Evolutionary conservation across 768 basidiomycete genomes (phyloP), one percentile per base, ranked within the genome.

Genomic region (Phylloporus scabripes): DNA sequence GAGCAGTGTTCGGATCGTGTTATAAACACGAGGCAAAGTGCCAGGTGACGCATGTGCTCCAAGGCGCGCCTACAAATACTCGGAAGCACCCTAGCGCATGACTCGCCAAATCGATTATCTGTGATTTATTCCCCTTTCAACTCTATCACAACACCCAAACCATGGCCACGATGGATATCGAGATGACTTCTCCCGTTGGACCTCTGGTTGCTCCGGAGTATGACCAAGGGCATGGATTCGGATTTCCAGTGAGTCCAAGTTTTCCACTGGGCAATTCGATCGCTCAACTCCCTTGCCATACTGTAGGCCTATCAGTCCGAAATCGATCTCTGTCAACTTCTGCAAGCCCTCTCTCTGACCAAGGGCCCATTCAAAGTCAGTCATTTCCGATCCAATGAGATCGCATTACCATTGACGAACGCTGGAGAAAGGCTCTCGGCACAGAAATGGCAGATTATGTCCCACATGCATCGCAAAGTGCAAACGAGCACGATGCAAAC

Each of bases 281-380:
- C 38, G 3, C 31, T 53, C 46, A 33, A 41, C 58, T 34, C 51
- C 42, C 28, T 33, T 33, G 12, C 20, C 5, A 20, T 24, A 12
- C 11, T 34, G 10, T 36, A 67, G 65, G 49, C 53, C 37, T 68
- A 60, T 50, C 58, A 60, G 34, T 46, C 65, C 15, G 65, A 69
- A 6, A 62, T 76, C 50, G 77, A 82, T 61, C 67, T 83, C 23
- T 82, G 81, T 58, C 70, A 73, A 41, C 65, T 82, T 0, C 50
- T 83, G 32, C 73, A 76, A 43, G 71, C 72, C 14, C 74, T 82
- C 75, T 74, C 73, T 42, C 64, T 80, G 9, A 73, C 47, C 50
- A 71, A 62, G 67, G 60, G 41, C 9, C 59, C 63, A 23, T 51
- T 54, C 51, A 64, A 72, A 67, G 70, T 68, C 37, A 53, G 60